Conservation (phyloP, 768 basidiomycete genomes). For the Lactarius akahatsu region DNA sequence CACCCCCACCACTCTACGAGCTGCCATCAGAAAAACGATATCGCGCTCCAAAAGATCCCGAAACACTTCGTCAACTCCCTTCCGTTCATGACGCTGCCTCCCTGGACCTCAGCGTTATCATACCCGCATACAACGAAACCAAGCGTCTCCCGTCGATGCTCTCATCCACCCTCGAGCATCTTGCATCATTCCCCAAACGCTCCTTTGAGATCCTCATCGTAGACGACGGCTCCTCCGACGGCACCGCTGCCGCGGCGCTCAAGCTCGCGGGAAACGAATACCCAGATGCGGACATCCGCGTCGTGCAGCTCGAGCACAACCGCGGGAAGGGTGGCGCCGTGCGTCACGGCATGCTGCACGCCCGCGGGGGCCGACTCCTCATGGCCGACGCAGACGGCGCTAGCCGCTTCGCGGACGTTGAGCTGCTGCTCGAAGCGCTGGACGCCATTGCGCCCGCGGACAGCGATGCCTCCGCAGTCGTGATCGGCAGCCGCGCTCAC, state of each 20-base stretch:
- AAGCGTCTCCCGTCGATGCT: conserved; percentile 86
- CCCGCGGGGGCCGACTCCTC: conserved; percentile 71
- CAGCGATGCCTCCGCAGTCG: conserved; percentile 59
- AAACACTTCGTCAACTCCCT: conserved; percentile 55
- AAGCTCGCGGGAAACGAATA: conserved; percentile 55
- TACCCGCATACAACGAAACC: conserved; percentile 92
- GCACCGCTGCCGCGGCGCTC: conserved; percentile 65
- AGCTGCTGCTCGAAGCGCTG: conserved; percentile 74
- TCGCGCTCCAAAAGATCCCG: conserved; percentile 53
- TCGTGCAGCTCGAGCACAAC: conserved; percentile 77
- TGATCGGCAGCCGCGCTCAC: conserved; percentile 86
- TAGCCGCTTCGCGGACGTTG: conserved; percentile 81
- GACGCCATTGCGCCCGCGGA: conserved; percentile 52
- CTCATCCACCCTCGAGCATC: conserved; percentile 64
- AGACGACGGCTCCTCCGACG: conserved; percentile 86
- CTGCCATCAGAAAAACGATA: conserved; percentile 69
- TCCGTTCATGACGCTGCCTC: conserved; percentile 54
- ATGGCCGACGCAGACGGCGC: conserved; percentile 97
- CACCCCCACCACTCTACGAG: conserved; percentile 65
- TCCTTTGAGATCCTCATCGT: conserved; percentile 83
- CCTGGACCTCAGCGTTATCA: conserved; percentile 75
- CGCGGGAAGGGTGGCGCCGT: conserved; percentile 93
- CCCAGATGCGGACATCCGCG: conserved; percentile 61
- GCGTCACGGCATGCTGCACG: conserved; percentile 84
- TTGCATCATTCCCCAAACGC: conserved; percentile 45